Evolutionary conservation across 495 filamentous ascomycete genomes (phyloP).

Genomic region (Penicillium paradoxum): DNA sequence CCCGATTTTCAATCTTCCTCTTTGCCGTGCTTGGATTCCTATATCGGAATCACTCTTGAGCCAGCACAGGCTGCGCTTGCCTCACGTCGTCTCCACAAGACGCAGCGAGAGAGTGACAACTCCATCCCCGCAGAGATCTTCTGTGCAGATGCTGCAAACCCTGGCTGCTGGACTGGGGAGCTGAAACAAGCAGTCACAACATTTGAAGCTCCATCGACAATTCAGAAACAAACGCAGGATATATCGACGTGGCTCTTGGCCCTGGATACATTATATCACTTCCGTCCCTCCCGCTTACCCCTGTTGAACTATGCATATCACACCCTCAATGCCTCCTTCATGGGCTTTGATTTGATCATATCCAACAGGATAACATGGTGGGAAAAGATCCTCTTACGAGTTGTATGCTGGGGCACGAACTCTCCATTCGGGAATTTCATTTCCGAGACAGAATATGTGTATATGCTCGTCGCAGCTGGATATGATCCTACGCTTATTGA

Average conservation of each 20-base stretch:
- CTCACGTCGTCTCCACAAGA: slow-evolving; percentile 5
- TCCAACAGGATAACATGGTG: slow-evolving; percentile 17
- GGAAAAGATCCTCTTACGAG: slow-evolving; percentile 23
- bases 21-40: slow-evolving; percentile 26
- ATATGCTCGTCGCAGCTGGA: slow-evolving; percentile 38
- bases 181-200: slow-evolving; percentile 15
- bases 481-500: slow-evolving; percentile 34
- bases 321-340: slow-evolving; percentile 37
- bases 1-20: background rate
- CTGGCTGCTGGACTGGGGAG: slow-evolving; percentile 22
- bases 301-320: slow-evolving; percentile 31
- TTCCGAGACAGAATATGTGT: slow-evolving; percentile 52
- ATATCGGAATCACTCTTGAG: slow-evolving; percentile 42
- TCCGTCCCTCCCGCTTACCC: slow-evolving; percentile 40
- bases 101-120: background rate
- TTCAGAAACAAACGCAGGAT: background rate
- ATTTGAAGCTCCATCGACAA: background rate
- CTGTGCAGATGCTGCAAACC: slow-evolving; percentile 30
- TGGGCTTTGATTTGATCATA: slow-evolving; percentile 39
- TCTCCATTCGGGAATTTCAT: slow-evolving; percentile 43
- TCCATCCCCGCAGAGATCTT: slow-evolving; percentile 21
- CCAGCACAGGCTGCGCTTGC: slow-evolving; percentile 29
- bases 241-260: slow-evolving; percentile 40
- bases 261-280: slow-evolving; percentile 49
- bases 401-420: slow-evolving; percentile 29